Base-by-base conservation (phyloP, 129 eudicot genomes). In the Oenanthe sinensis region DNA sequence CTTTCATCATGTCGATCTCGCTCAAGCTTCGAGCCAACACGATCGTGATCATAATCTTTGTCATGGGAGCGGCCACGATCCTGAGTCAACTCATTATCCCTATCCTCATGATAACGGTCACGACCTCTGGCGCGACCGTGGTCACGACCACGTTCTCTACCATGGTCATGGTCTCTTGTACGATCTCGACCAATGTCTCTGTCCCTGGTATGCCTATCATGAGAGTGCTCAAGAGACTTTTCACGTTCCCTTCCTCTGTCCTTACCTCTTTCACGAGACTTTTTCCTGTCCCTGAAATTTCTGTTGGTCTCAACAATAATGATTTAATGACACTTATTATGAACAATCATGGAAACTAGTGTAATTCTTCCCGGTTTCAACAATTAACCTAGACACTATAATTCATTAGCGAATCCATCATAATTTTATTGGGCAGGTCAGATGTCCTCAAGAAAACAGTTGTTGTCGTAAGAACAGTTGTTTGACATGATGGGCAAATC, bases 201-300 rank as follows among this genome's bases (percentile, higher is more conserved):
- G 2, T 89, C 91, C 47, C 88, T 81, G 81, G 81, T 86, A 79
- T 96, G 86, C 80, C 89, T 83, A 39, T 90, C 98, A 75, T 88
- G 91, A 86, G 94, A 91, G 12, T 87, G 86, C 71, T 90, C 98
- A 39, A 88, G 92, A 40, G 93, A 88, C 54, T 82, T 91, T 71
- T 90, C 96, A 6, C 87, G 85, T 54, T 86, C 91, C 83, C 82
- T 86, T 24, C 89, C 96, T 79, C 83, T 49, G 60, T 84, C 93
- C 83, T 88, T 88, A 36, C 75, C 89, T 84, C 93, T 82, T 78
- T 96, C 99, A 71, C 93, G 92, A 12, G 99, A 92, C 75, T 90
- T 96, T 79, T 96, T 97, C 86, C 99, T 90, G 44, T 89, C 96
- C 82, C 92, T 91, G 87, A 70, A 81, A 81, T 9, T 11, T 79